Conservation (phyloP, 2,329 filamentous ascomycete species). For the Colletotrichum australisinense region DNA sequence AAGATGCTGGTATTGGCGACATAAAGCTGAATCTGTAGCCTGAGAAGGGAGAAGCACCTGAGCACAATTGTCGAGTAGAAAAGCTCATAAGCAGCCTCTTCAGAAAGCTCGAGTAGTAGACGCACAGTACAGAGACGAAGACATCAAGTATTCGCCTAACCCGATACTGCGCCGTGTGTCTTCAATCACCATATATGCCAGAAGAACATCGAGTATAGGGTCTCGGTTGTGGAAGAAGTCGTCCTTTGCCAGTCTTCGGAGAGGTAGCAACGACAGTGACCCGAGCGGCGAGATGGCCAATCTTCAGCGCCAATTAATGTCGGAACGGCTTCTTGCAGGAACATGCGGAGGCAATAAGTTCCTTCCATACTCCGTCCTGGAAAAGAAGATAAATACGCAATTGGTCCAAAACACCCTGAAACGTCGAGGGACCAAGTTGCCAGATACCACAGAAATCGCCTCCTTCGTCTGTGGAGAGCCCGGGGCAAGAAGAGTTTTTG, state of each 20-base stretch:
- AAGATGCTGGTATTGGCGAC: background rate
- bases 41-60: background rate
- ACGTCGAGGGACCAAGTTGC: fast-evolving
- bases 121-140: background rate
- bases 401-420: background rate
- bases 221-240: background rate
- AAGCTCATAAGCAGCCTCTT: background rate
- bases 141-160: background rate
- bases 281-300: background rate
- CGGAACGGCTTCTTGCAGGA: background rate
- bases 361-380: background rate
- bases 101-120: background rate
- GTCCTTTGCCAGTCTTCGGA: background rate
- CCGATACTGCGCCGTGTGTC: background rate
- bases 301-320: background rate
- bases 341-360: background rate
- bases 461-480: background rate
- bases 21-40: background rate
- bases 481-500: background rate
- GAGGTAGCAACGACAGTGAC: background rate
- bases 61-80: background rate
- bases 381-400: background rate
- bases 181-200: background rate
- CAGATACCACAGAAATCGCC: fast-evolving
- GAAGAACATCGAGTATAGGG: background rate